Percentiles rank a stretch among this genome's conserved stretches.
phyloP scores from a whole-genome alignment of 495 filamentous ascomycete species.

The Lasiosphaeria miniovina region DNA sequence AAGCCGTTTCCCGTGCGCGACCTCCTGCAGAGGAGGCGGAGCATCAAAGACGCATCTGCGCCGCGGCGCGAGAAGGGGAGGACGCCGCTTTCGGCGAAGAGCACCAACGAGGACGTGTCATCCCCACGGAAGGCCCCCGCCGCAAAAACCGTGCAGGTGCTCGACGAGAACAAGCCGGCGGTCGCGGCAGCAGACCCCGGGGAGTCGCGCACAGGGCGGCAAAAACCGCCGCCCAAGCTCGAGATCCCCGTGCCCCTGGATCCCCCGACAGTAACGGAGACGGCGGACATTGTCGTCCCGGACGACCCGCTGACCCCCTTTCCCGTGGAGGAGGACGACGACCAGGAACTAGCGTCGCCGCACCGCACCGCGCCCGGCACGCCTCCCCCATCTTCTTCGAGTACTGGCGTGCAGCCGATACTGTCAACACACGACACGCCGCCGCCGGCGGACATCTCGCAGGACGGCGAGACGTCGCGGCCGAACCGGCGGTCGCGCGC shows the following conservation, averaged over 20 bases:
- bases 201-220: constrained; percentile 7
- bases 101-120: constrained; percentile 44
- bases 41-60: constrained; percentile 35
- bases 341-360: constrained; percentile 17
- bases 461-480: constrained; percentile 49
- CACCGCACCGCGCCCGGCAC: constrained; percentile 14
- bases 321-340: constrained; percentile 20
- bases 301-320: background rate
- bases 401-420: constrained; percentile 21
- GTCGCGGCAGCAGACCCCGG: constrained; percentile 13
- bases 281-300: too few species aligned
- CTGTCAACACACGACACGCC: constrained; percentile 47
- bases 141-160: constrained; percentile 18
- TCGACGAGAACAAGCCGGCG: constrained; percentile 26
- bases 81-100: constrained; percentile 44
- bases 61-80: constrained; percentile 32
- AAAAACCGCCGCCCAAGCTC: background rate
- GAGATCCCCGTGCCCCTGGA: too few species aligned
- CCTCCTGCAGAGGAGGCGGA: constrained; percentile 19
- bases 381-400: constrained; percentile 37
- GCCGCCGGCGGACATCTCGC: constrained; percentile 54
- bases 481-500: constrained; percentile 62
- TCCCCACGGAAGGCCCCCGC: constrained; percentile 38
- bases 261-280: too few species aligned
- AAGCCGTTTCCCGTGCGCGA: constrained; percentile 16